Percentiles rank a stretch among this genome's conserved stretches.
phyloP scores from a whole-genome alignment of 2,329 filamentous ascomycete genomes.

The Pezicula neosporulosa region DNA sequence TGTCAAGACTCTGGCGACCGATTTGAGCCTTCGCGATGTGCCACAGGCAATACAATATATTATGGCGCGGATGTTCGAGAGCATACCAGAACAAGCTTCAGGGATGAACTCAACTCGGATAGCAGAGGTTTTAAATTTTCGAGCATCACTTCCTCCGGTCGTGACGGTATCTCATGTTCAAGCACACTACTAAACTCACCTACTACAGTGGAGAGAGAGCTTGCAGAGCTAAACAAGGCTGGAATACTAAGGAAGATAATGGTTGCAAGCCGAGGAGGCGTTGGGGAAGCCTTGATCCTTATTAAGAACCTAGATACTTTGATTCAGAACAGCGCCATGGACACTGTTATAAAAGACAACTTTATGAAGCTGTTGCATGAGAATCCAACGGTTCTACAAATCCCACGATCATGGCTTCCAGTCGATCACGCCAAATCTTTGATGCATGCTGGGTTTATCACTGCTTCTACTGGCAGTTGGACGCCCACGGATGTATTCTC shows the following conservation, averaged over 20 bases:
- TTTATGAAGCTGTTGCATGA: constrained; percentile 49
- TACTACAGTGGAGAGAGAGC: constrained; percentile 64
- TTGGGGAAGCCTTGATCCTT: constrained; percentile 64
- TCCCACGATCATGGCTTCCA: constrained; percentile 37
- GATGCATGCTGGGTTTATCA: constrained; percentile 65
- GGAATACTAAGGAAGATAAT: constrained; percentile 59
- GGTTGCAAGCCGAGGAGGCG: constrained; percentile 52
- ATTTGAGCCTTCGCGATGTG: constrained; percentile 56
- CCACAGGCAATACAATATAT: constrained; percentile 64
- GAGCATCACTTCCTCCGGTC: constrained; percentile 56
- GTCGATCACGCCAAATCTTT: constrained; percentile 51
- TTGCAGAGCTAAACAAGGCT: constrained; percentile 54
- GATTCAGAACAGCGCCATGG: constrained; percentile 35
- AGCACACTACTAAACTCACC: constrained; percentile 55
- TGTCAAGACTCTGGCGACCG: constrained; percentile 48
- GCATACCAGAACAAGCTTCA: constrained; percentile 51
- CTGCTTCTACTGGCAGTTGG: constrained; percentile 37
- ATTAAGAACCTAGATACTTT: constrained; percentile 51
- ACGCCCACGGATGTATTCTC: constrained; percentile 37
- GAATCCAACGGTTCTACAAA: constrained; percentile 43
- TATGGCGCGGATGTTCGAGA: constrained; percentile 58
- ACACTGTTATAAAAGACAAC: constrained; percentile 40
- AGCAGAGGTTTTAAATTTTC: constrained; percentile 60
- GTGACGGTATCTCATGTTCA: constrained; percentile 65
- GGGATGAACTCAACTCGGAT: constrained; percentile 64